Conservation (phyloP, 2,329 filamentous ascomycete genomes). For the Penicillium decumbens region DNA sequence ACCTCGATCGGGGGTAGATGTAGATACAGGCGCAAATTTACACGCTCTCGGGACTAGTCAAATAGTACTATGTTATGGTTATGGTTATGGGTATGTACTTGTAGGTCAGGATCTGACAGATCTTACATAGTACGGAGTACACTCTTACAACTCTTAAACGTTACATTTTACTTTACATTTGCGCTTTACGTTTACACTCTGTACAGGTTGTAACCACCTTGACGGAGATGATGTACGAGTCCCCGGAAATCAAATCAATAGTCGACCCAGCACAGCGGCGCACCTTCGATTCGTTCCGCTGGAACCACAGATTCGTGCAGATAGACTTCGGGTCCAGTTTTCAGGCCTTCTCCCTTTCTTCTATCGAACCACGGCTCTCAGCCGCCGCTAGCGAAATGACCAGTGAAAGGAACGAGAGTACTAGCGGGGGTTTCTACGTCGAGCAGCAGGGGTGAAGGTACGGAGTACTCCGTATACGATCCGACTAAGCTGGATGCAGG, state of each 20-base stretch:
- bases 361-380: constrained; percentile 9
- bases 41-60: not conserved
- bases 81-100: too few species aligned
- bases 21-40: not conserved
- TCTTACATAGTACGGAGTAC: too few species aligned
- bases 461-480: too few species aligned
- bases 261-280: not conserved
- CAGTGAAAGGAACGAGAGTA: not conserved
- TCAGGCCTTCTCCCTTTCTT: not conserved
- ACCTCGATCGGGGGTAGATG: not conserved
- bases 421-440: not conserved
- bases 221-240: not conserved
- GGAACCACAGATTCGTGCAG: not conserved
- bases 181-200: too few species aligned
- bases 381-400: constrained; percentile 12
- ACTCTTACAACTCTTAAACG: too few species aligned
- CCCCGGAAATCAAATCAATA: constrained; percentile 4
- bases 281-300: constrained; percentile 4
- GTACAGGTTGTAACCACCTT: too few species aligned
- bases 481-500: too few species aligned
- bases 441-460: not conserved
- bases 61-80: not conserved
- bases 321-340: constrained; percentile 11
- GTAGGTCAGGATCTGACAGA: too few species aligned
- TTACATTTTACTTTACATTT: too few species aligned